Percentiles rank a stretch among this genome's conserved stretches.
These are phyloP conservation scores for Claviceps citrina DNA, from an alignment of 2,329 filamentous ascomycete genomes.

Conservation along the genomic window DNA sequence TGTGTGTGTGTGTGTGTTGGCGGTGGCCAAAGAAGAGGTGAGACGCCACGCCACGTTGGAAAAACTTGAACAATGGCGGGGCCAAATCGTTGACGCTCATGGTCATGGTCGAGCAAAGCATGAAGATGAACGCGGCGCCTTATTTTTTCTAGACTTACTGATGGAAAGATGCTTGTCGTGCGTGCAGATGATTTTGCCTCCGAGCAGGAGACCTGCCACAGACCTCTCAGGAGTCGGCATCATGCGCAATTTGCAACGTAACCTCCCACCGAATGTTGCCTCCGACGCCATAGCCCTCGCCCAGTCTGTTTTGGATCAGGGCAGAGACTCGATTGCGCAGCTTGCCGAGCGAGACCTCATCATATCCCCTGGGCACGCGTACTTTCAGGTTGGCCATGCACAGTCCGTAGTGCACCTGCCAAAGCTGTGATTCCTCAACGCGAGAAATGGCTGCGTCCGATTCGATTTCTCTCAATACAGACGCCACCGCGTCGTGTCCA, in stretches of 20 bases:
- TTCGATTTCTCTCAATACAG: slow-evolving; percentile 74
- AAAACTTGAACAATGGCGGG: no score
- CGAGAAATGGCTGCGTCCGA: slow-evolving; percentile 58
- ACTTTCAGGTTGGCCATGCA: slow-evolving; percentile 92
- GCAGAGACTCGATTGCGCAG: slow-evolving; percentile 62
- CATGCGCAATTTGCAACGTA: slow-evolving; percentile 56
- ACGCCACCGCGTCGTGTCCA: slow-evolving; percentile 39
- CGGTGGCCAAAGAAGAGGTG: no score
- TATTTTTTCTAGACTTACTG: no score
- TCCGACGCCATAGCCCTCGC: slow-evolving; percentile 72
- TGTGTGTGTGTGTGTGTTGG: no score
- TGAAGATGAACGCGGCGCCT: no score
- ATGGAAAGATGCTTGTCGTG: no score
- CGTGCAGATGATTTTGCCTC: not conserved
- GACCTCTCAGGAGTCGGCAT: slow-evolving; percentile 11
- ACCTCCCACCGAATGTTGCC: slow-evolving; percentile 83
- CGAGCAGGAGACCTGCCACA: not conserved
- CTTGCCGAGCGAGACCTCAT: slow-evolving; percentile 56
- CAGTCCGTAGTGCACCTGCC: slow-evolving; percentile 95
- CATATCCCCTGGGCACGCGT: slow-evolving; percentile 45
- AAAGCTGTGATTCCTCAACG: slow-evolving; percentile 86
- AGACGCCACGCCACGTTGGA: no score
- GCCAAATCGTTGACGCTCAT: no score
- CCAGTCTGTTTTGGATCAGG: slow-evolving; percentile 70
- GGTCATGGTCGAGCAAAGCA: not conserved